Evolutionary conservation across 2,329 filamentous ascomycete species (phyloP).

Genomic region (Clonostachys byssicola): DNA sequence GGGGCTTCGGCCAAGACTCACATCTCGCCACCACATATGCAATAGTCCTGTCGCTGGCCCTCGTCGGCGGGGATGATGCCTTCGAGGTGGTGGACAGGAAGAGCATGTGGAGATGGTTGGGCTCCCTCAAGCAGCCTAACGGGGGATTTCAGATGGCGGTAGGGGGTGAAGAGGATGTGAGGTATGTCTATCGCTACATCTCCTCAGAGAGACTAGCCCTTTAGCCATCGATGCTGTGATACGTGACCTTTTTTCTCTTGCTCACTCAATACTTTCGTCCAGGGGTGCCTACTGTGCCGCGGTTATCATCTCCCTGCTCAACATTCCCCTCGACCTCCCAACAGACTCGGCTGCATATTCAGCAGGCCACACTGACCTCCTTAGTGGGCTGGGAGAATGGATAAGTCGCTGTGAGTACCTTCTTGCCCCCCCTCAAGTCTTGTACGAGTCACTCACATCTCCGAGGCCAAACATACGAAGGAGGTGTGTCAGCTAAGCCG

Average conservation of each 20-base stretch:
- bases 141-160: slow-evolving; percentile 87
- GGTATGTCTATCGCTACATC: slow-evolving; percentile 43
- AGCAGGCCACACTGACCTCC: slow-evolving; percentile 59
- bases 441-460: neutral
- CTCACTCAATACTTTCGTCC: slow-evolving; percentile 2
- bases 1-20: slow-evolving; percentile 85
- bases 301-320: slow-evolving; percentile 76
- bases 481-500: slow-evolving; percentile 83
- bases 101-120: slow-evolving; percentile 88
- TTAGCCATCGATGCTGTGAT: neutral
- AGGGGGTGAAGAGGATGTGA: slow-evolving; percentile 88
- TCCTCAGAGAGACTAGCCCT: neutral
- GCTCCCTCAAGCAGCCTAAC: slow-evolving; percentile 76
- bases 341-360: slow-evolving; percentile 64
- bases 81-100: slow-evolving; percentile 76
- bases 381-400: slow-evolving; percentile 74
- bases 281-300: slow-evolving; percentile 91
- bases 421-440: slow-evolving; percentile 9
- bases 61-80: slow-evolving; percentile 71
- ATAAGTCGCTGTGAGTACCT: slow-evolving; percentile 67
- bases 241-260: neutral
- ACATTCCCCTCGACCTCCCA: slow-evolving; percentile 77
- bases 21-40: slow-evolving; percentile 91
- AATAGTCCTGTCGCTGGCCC: slow-evolving; percentile 69
- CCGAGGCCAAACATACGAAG: slow-evolving; percentile 87